phyloP scores from a whole-genome alignment of 345 rosid species.

The Rhizophora mangle region DNA sequence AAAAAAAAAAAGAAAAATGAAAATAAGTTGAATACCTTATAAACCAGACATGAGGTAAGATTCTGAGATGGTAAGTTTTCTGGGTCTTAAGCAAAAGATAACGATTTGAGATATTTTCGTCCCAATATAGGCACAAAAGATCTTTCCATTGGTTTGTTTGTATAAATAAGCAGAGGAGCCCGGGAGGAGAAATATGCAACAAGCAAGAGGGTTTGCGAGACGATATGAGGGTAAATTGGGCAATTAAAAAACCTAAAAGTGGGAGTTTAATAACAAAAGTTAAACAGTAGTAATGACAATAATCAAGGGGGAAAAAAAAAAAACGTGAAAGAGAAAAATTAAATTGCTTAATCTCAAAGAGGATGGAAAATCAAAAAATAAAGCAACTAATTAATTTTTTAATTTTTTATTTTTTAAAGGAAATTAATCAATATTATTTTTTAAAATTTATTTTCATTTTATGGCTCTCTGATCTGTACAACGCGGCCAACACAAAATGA shows the following conservation, averaged over 20 bases:
- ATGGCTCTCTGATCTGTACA: too few relatives aligned
- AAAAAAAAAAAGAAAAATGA: neutral
- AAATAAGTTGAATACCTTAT: conserved; percentile 24
- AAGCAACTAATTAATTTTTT: too few relatives aligned
- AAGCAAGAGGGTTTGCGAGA: neutral
- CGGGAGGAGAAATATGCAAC: neutral
- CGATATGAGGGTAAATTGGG: conserved; percentile 18
- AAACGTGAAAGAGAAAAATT: too few relatives aligned
- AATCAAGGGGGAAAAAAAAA: too few relatives aligned
- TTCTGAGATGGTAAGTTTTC: conserved; percentile 12
- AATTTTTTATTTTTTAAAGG: too few relatives aligned
- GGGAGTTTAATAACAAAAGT: neutral
- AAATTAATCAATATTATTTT: too few relatives aligned
- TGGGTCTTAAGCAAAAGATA: conserved; percentile 17
- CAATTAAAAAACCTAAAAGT: neutral
- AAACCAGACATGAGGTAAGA: conserved; percentile 21
- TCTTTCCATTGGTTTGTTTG: conserved; percentile 6
- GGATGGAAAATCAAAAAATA: too few relatives aligned
- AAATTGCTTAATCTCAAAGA: too few relatives aligned
- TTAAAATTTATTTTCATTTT: too few relatives aligned
- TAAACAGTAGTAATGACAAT: neutral
- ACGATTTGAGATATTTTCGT: conserved; percentile 2
- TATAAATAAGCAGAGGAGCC: conserved; percentile 9
- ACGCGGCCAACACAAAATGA: neutral
- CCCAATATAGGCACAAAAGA: conserved; percentile 14